Base-by-base conservation (phyloP, 1,284 basidiomycete species). In the Fomitopsis schrenkii region DNA sequence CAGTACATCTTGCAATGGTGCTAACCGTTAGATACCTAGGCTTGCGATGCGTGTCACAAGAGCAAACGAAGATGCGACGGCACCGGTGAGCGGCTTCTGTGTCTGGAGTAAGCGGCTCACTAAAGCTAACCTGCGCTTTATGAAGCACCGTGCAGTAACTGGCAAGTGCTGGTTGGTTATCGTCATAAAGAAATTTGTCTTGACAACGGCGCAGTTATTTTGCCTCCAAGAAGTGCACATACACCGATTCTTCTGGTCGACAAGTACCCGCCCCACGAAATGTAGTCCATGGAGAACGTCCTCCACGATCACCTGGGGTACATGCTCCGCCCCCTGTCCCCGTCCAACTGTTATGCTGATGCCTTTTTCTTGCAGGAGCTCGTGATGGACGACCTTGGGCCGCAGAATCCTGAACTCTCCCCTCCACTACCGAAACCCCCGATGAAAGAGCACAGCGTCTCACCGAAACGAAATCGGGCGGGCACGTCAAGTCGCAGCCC, bases 1-100 rank as follows among this genome's bases (percentile, higher is more conserved):
- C 5, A 12, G 14, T 36, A n/a, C 5, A 28, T 30, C 48, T 55
- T 57, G n/a, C 46, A 60, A 56, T 63, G 12, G 9, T 40, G 14
- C 59, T 33, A 55, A 55, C 62, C 55, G 9, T 8, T 33, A 28
- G 60, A 17, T 60, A 57, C 8, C 48, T 48, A 91, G 88, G 90
- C 90, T 50, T 93, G 90, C 73, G 88, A 91, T 74, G 85, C 88
- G 59, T 93, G 90, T 72, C 91, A 93, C 72, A 91, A 89, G 73
- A 87, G 85, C 74, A 93, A 93, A 71, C 83, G 90, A 33, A 83
- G 91, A 55, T 93, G 91, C 74, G 90, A 93, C 72, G 90, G 90
- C 42, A 90, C 87, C 61, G 85, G 89, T 89, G 61, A 63, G 85
- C 80, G 30, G 59, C 46, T 59, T 50, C 42, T 44, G 60, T 56